phyloP scores from a whole-genome alignment of 352 stramenopile species.

The Phytopythium sindhum region DNA sequence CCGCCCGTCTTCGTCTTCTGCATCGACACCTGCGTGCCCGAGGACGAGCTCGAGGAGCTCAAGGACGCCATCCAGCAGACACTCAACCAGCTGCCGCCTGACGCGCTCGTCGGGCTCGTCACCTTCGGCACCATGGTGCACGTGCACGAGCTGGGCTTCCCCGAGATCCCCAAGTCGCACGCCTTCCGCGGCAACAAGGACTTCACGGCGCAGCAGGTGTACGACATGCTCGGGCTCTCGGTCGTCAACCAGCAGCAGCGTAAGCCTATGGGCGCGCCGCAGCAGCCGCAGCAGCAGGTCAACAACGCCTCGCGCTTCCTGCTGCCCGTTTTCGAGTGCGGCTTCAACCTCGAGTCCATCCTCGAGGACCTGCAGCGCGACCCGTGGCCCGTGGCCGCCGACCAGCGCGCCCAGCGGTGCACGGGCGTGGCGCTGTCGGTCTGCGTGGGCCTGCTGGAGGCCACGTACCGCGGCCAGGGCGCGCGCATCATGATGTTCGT shows the following conservation, averaged over 20 bases:
- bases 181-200: conserved; percentile 99
- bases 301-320: conserved; percentile 94
- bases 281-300: conserved; percentile 68
- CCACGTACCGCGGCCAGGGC: conserved; percentile 93
- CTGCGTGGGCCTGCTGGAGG: conserved; percentile 95
- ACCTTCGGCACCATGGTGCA: conserved; percentile 99
- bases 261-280: conserved; percentile 39
- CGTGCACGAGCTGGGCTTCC: conserved; percentile 98
- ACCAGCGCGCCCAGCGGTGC: conserved; percentile 94
- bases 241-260: conserved; percentile 34
- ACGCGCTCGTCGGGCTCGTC: conserved; percentile 97
- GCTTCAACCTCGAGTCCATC: conserved; percentile 96
- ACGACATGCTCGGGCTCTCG: conserved; percentile 94
- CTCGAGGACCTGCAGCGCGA: conserved; percentile 98
- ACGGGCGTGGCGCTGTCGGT: conserved; percentile 96
- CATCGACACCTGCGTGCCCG: conserved; percentile 97
- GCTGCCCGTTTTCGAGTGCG: conserved; percentile 95
- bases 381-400: conserved; percentile 96
- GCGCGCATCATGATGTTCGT: conserved; percentile 99
- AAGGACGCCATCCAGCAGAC: conserved; percentile 98
- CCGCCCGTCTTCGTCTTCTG: conserved; percentile 98
- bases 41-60: conserved; percentile 96
- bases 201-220: conserved; percentile 94
- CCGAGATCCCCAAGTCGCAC: conserved; percentile 95
- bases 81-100: conserved; percentile 96